Percentiles rank a stretch among this genome's conserved stretches.
phyloP scores from a whole-genome alignment of 352 stramenopile genomes.

The Blastocystis sp. region DNA sequence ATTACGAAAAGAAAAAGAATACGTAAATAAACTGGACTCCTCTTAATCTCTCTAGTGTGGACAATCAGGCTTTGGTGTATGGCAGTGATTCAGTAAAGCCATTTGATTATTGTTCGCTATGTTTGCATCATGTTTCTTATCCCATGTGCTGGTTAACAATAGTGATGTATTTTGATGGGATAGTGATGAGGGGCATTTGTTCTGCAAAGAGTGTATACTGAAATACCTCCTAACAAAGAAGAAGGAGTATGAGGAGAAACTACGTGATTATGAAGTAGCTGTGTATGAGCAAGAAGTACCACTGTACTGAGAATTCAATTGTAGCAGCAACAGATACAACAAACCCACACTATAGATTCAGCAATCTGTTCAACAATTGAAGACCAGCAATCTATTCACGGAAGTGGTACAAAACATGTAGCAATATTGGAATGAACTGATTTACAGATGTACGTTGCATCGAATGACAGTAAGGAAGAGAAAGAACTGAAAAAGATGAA shows the following conservation, averaged over 20 bases:
- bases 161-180: not conserved
- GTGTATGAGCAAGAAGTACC: not conserved
- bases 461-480: slow-evolving; percentile 46
- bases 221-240: slow-evolving; percentile 65
- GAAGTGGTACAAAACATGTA: slow-evolving; percentile 11
- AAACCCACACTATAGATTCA: not conserved
- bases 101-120: slow-evolving; percentile 56
- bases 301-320: not conserved
- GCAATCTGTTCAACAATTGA: slow-evolving; percentile 41
- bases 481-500: slow-evolving; percentile 61
- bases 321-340: slow-evolving; percentile 2
- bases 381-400: not conserved
- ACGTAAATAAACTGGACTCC: not conserved
- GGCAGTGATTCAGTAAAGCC: slow-evolving; percentile 58
- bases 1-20: slow-evolving; percentile 59
- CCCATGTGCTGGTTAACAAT: slow-evolving; percentile 24
- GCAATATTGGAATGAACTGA: not conserved
- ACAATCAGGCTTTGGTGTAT: slow-evolving; percentile 16
- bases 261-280: not conserved
- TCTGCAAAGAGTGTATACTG: slow-evolving; percentile 55
- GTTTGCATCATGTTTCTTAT: slow-evolving; percentile 28
- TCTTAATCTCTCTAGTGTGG: not conserved
- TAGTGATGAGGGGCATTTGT: slow-evolving; percentile 63
- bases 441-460: slow-evolving; percentile 5
- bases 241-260: slow-evolving; percentile 62